Conservation (phyloP, 2,329 filamentous ascomycete genomes). For the Pseudopithomyces maydicus region DNA sequence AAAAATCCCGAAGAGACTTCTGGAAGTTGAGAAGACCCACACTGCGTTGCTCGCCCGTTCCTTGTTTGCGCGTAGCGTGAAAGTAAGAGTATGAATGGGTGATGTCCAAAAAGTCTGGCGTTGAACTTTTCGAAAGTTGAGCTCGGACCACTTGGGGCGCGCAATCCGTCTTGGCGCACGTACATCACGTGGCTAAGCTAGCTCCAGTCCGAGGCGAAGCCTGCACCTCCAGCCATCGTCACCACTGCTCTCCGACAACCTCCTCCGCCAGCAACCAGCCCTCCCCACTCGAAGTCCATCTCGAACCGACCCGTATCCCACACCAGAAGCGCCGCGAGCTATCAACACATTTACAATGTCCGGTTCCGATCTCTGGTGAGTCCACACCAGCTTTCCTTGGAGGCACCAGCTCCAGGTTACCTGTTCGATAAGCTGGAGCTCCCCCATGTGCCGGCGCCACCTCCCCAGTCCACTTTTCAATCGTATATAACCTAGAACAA, state of each 20-base stretch:
- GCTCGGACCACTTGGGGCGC: neutral
- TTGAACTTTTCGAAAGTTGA: neutral
- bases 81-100: neutral
- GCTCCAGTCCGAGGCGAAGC: conserved; percentile 21
- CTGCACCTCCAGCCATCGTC: conserved; percentile 42
- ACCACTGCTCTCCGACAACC: conserved; percentile 37
- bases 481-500: conserved; percentile 13
- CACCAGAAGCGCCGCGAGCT: conserved; percentile 23
- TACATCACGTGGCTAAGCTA: conserved; percentile 27
- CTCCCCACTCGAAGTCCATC: conserved; percentile 36
- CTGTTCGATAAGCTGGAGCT: conserved; percentile 43
- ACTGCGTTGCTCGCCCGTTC: conserved; percentile 43
- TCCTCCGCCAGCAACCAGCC: conserved; percentile 31
- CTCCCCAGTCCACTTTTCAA: conserved; percentile 12
- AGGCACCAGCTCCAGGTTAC: conserved; percentile 44
- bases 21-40: conserved; percentile 15
- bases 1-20: neutral
- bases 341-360: conserved; percentile 17
- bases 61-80: conserved; percentile 11
- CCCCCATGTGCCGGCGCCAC: conserved; percentile 17
- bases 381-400: conserved; percentile 42
- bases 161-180: conserved; percentile 18
- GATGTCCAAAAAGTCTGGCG: neutral
- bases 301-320: conserved; percentile 30
- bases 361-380: conserved; percentile 76